A percentile compares a stretch with the other conserved stretches of the same genome.
Conservation (phyloP, 257 asterid species). For the Jacaranda copaia region DNA sequence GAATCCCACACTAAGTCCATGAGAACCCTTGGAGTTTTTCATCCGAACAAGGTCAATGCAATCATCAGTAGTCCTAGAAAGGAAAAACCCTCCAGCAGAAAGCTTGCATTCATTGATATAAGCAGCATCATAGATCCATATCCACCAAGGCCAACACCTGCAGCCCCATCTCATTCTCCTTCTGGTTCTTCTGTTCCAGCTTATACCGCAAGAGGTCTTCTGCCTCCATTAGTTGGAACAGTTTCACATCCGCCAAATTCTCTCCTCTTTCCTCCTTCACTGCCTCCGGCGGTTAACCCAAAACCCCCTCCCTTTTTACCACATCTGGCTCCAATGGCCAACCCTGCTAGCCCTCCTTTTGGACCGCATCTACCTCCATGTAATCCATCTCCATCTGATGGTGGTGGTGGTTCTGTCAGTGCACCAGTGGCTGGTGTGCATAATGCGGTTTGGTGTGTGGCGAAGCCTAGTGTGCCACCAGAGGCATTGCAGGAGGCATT, state of each 20-base stretch:
- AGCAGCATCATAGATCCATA: constrained; percentile 40
- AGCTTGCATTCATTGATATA: constrained; percentile 55
- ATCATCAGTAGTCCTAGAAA: constrained; percentile 22
- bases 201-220: constrained; percentile 56
- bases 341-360: constrained; percentile 58
- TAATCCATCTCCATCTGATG: constrained; percentile 44
- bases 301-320: constrained; percentile 48
- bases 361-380: constrained; percentile 84
- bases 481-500: constrained; percentile 83
- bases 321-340: constrained; percentile 49
- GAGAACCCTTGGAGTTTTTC: constrained; percentile 47
- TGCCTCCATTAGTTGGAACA: constrained; percentile 77
- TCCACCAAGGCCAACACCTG: constrained; percentile 62
- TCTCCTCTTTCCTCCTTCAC: constrained; percentile 48
- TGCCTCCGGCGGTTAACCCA: constrained; percentile 40
- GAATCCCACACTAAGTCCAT: constrained; percentile 49
- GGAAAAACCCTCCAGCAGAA: constrained; percentile 54
- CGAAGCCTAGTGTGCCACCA: constrained; percentile 88
- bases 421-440: constrained; percentile 47
- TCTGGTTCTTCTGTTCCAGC: constrained; percentile 52
- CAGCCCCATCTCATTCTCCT: constrained; percentile 50
- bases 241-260: constrained; percentile 55
- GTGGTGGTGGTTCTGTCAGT: constrained; percentile 40
- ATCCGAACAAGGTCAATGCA: constrained; percentile 39
- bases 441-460: constrained; percentile 86